Evolutionary conservation across 164 flowering plant genomes (phyloP), one percentile per base, ranked within the genome.

Genomic region (Liquidambar formosana): DNA sequence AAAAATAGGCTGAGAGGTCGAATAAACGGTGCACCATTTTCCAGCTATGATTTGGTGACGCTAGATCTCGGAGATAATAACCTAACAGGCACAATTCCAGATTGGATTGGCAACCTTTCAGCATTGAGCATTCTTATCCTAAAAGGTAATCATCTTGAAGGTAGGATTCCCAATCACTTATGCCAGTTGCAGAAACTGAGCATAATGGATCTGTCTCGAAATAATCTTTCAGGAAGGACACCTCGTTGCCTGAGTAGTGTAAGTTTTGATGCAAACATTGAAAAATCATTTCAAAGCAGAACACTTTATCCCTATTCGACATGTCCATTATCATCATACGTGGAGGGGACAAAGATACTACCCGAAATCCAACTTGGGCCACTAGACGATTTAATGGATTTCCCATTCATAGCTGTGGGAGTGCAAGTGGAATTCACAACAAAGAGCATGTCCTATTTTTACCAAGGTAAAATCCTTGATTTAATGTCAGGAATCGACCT

Each of bases 151-250:
- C 48, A 52, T 16, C 27, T 73, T 15, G 47, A 54, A 18, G 76
- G 71, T n/a, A 15, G n/a, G 13, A 73, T 73, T 54, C 57, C 76
- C 5, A 19, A 21, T 59, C 27, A 53, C 3, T 23, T 72, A 16
- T 72, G 75, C 27, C 66, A 66, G 2, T 12, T 72, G 21, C 5
- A 49, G 12, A 41, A 52, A 5, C 0, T 72, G 10, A 66, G 56
- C 28, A 13, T 72, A n/a, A 33, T 72, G 52, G 66, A 66, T 61
- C 75, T 72, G 59, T 72, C 75, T 18, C 22, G 28, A 10, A 72
- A 66, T 52, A 49, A 61, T 44, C 71, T 72, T 16, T 72, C 67
- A 13, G 75, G 75, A 4, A 4, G 54, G 23, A 61, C 66, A 3
- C 71, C 75, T 2, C n/a, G 62, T 0, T 72, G 71, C 54, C 26